Conservation (phyloP, 352 stramenopile genomes). For the Peronospora destructor region DNA sequence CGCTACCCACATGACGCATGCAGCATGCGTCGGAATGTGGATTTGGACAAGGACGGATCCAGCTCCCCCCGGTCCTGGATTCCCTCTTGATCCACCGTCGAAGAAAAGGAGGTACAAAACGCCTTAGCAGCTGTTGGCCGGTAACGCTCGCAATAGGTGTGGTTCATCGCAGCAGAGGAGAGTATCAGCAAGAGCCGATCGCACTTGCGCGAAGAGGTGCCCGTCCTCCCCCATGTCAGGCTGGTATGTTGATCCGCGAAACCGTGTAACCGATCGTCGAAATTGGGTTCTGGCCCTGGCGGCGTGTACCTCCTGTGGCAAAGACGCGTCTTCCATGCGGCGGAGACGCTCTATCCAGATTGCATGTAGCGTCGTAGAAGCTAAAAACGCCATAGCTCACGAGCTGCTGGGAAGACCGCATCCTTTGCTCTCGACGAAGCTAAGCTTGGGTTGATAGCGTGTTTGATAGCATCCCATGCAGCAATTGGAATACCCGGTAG, state of each 20-base stretch:
- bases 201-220: neutral
- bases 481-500: neutral
- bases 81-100: too few species aligned
- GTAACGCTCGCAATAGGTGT: neutral
- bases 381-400: neutral
- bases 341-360: neutral
- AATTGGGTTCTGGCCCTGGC: neutral
- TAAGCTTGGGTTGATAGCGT: neutral
- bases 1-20: too few species aligned
- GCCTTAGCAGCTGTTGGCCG: too few species aligned
- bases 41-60: too few species aligned
- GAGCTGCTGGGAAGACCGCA: neutral
- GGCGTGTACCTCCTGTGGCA: neutral
- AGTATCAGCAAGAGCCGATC: neutral
- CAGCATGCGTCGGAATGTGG: too few species aligned
- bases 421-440: neutral
- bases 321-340: too few species aligned
- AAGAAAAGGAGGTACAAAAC: neutral
- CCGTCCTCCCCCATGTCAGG: neutral
- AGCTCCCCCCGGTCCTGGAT: too few species aligned
- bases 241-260: neutral
- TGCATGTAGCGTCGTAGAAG: neutral
- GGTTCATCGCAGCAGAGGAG: slow-evolving; percentile 1
- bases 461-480: neutral
- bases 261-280: neutral